Base-by-base conservation (phyloP, 148 eudicot genomes). In the Euryodendron excelsum region DNA sequence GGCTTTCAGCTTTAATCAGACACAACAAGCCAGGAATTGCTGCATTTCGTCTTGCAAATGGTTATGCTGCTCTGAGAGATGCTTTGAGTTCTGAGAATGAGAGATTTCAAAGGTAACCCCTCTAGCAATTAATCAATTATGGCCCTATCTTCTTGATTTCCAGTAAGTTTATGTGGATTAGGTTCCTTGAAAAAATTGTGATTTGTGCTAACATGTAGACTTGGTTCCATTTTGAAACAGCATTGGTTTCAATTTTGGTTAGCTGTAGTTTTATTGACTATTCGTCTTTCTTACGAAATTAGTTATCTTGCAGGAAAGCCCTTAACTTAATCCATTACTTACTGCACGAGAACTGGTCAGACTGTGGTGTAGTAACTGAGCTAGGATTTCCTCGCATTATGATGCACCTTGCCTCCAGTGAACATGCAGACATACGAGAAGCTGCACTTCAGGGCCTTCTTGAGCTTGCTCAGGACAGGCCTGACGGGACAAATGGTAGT, bases 21-120 rank as follows among this genome's bases (percentile, higher is more conserved):
- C 90, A 93, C 80, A 95, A 93, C 86, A 93, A 93, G 79, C 88
- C 91, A n/a, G 99, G 96, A 27, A 75, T 91, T 80, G 87, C 91
- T 63, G 94, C 97, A 77, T 95, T 95, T 80, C 94, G 96, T 36
- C 93, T 95, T 71, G 94, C 96, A 71, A 93, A 93, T 89, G 97
- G 99, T 31, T 95, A 91, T 83, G 93, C 93, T 39, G 93, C 86
- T 67, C 82, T 95, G 11, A 90, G 84, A 82, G 99, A 95, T 84
- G 99, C 99, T 71, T 81, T 95, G 75, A 86, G 92, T 70, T 86
- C 94, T 33, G 96, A 93, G 33, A 87, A 59, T 74, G 88, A 83
- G 44, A 85, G 96, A 87, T 91, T 93, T 73, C 97, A 95, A 77
- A 95, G 99, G 99, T 93, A 82, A 37, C 13, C 27, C 36, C 28